Base-by-base conservation (phyloP, 768 basidiomycete genomes). In the Boletus rubescentipes region DNA sequence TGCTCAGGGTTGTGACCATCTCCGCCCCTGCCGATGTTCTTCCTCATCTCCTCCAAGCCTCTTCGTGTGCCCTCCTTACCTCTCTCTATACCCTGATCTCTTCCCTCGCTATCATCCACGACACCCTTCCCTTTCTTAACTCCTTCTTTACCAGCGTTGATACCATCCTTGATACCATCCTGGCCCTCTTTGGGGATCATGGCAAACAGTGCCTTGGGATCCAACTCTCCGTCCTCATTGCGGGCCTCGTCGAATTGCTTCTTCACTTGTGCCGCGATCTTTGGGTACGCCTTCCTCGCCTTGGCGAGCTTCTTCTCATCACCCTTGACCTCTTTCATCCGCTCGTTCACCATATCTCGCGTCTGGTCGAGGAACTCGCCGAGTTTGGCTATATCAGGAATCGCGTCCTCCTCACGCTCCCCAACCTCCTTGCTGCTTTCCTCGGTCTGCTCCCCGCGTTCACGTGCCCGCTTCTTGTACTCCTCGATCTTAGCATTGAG, bases 221-320 rank as follows among this genome's bases (percentile, higher is more conserved):
- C 49, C 2, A 57, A 14, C 31, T 55, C 48, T 2, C 58, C 54
- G 15, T 57, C 34, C 11, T 40, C 60, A 11, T 29, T 10, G 5
- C 20, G 53, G 1, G 47, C 46, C 10, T 36, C 37, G 1, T 59
- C 58, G 20, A 67, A 32, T 10, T 46, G 46, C 53, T 53, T 55
- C 47, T 39, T 54, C 18, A 59, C 44, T 47, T 39, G 23, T 16
- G 55, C 59, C 23, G 39, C 11, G 20, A 59, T 49, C 49, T 55
- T 52, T 9, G 61, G 58, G 40, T 63, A 59, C 29, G 35, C 32
- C 53, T 56, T 55, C 49, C 58, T 57, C 29, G 59, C 59, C 35
- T 46, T 53, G 39, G 54, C 38, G 26, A 63, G 57, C 39, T 68
- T 61, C 55, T 36, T 56, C 52, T 58, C 47, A 35, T 67, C 59